Evolutionary conservation across 2,329 filamentous ascomycete genomes (phyloP), one percentile per base, ranked within the genome.

Genomic region (Pseudogymnoascus sp.): DNA sequence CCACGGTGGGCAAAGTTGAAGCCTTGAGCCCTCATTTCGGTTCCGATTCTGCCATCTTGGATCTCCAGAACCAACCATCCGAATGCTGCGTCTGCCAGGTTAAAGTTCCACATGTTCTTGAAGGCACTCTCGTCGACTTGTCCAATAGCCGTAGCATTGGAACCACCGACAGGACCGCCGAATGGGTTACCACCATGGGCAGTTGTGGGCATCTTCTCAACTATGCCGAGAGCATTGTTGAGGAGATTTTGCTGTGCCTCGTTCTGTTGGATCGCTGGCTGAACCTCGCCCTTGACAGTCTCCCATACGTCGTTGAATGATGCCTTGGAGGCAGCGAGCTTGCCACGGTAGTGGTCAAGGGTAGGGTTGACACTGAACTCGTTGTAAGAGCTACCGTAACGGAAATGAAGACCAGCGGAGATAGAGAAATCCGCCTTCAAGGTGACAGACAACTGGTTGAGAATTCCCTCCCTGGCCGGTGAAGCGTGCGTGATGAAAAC

Each of bases 31-130:
- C 92, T 87, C 94, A 99, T 99, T 77, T 99, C 94, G 0, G 94
- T 99, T 55, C 92, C 94, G 69, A 99, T 97, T 45, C 94, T 87
- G 60, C 94, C 94, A 71, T 92, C 90, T 72, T 99, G 94, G 64
- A 99, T 88, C 74, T 99, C 94, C 63, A 99, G 78, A 13, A 97
- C 92, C 60, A 99, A 81, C 81, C 92, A 99, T 64, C 94, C 94
- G 74, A 97, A 99, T 18, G 94, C 93, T 61, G 94, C 94, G 78
- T 99, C 94, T 31, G 94, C 94, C 67, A 99, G 77, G 75, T 97
- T 97, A 78, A 99, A 99, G 76, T 99, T 99, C 94, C 94, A 99
- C 94, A 97, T 97, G 74, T 99, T 99, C 81, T 99, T 99, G 83
- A 99, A 99, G 1, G 94, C 94, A 70, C 92, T 97, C 79, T 99